Evolutionary conservation across 2,329 filamentous ascomycete genomes (phyloP).

Genomic region (Xylariaceae sp.): DNA sequence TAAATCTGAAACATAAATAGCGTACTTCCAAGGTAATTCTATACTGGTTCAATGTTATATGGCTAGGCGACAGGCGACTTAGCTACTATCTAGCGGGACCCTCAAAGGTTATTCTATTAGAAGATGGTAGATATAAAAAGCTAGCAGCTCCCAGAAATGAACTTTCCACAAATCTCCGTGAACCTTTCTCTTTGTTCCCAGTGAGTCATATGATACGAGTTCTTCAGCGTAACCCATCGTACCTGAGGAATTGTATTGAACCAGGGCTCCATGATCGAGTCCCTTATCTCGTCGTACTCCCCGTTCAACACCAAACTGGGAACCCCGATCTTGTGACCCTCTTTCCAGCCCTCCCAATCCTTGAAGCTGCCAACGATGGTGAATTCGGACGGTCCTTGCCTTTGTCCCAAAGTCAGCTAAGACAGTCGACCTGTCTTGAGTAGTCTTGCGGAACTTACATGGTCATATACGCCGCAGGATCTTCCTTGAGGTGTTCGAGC

Average conservation of each 20-base stretch:
- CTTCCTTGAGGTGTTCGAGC: slow-evolving; percentile 10
- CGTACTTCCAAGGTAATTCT: no score
- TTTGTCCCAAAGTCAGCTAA: neutral
- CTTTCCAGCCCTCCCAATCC: slow-evolving; percentile 9
- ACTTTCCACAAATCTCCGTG: neutral
- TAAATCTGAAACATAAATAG: no score
- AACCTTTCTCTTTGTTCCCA: slow-evolving; percentile 7
- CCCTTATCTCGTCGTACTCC: slow-evolving; percentile 6
- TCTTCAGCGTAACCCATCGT: slow-evolving; percentile 11
- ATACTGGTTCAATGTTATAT: no score
- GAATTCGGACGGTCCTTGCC: slow-evolving; percentile 11
- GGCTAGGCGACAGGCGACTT: no score
- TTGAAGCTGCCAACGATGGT: slow-evolving; percentile 9
- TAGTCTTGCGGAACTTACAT: slow-evolving; percentile 22
- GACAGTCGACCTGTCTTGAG: neutral
- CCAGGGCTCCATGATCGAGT: slow-evolving; percentile 10
- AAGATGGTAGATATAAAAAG: no score
- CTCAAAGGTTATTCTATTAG: no score
- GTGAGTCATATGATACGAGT: slow-evolving; percentile 10
- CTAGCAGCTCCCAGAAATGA: no score
- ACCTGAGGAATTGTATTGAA: slow-evolving; percentile 9
- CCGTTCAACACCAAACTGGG: slow-evolving; percentile 9
- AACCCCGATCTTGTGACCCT: slow-evolving; percentile 8
- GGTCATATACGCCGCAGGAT: slow-evolving; percentile 3
- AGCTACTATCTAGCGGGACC: no score